Base-by-base conservation (phyloP, 176 grass and related monocot genomes). In the Zoysia japonica region DNA sequence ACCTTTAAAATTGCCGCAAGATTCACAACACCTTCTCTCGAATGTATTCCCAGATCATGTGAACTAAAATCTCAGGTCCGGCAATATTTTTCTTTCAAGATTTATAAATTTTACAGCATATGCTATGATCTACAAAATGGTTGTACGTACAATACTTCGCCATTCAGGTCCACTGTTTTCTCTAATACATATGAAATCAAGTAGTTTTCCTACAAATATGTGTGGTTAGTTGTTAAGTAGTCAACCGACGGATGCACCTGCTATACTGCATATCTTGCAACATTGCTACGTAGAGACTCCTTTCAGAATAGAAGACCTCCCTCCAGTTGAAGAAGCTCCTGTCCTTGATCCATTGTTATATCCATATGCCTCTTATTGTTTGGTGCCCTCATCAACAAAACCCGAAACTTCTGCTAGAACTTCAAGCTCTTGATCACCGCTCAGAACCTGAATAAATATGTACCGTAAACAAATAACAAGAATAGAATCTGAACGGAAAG, bases 381-480 rank as follows among this genome's bases (percentile, higher is more conserved):
- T 62, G 1, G 61, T 83, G 53, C 67, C 54, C 56, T 90, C 80
- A 9, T 65, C 54, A 57, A 83, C 54, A 45, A 92, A 97, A 12
- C 92, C 85, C 1, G 95, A 94, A 75, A 76, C 95, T 66, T 94
- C 85, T 72, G 95, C 89, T 4, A 97, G 85, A 72, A 82, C 59
- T 71, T 84, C 52, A 11, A 97, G 86, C 47, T 97, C 92, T 64
- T 94, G 89, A 61, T 97, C 95, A 11, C 95, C 91, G 0, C 80
- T 92, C 65, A 94, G 44, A 79, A 94, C 78, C 91, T 97, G 81
- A 73, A 68, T 15, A 68, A 5, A 63, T 63, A 46, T 43, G 73
- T 5, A 87, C 41, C 5, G 20, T 70, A 4, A 88, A 61, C 10
- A 68, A 47, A 71, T n/a, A 9, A 1, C 11, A 71, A 36, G 3